Percentiles rank a stretch among this genome's conserved stretches.
Conservation (phyloP, 2,329 filamentous ascomycete species). For the Rutstroemia sp. region DNA sequence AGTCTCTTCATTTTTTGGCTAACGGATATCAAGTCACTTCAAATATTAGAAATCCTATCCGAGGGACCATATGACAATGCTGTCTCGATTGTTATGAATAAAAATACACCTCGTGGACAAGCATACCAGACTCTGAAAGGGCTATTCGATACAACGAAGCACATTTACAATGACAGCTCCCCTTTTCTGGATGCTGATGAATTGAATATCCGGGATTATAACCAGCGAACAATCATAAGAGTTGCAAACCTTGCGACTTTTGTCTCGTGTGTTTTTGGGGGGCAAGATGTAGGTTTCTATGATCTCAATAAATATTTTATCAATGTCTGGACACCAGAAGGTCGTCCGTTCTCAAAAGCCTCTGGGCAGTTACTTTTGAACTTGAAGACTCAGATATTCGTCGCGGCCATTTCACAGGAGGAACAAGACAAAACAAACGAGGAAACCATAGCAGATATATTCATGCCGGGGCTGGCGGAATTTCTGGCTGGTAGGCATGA, state of each 20-base stretch:
- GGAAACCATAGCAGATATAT: slow-evolving; percentile 50
- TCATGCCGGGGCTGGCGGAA: slow-evolving; percentile 48
- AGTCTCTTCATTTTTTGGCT: neutral
- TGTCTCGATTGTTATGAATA: slow-evolving; percentile 47
- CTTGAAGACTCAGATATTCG: slow-evolving; percentile 60
- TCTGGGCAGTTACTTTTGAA: slow-evolving; percentile 55
- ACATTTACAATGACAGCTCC: slow-evolving; percentile 47
- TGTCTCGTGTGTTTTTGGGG: slow-evolving; percentile 54
- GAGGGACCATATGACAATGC: slow-evolving; percentile 50
- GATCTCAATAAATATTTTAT: slow-evolving; percentile 57
- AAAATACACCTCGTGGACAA: slow-evolving; percentile 48
- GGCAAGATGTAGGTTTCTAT: slow-evolving; percentile 55
- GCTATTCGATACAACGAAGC: slow-evolving; percentile 56
- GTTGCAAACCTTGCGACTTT: slow-evolving; percentile 61
- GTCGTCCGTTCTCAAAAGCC: slow-evolving; percentile 48
- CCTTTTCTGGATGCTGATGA: slow-evolving; percentile 46
- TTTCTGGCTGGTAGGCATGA: slow-evolving; percentile 47
- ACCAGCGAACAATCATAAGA: slow-evolving; percentile 51
- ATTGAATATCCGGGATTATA: slow-evolving; percentile 41
- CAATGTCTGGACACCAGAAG: slow-evolving; percentile 54
- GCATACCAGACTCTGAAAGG: slow-evolving; percentile 55
- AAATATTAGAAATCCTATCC: slow-evolving; percentile 49
- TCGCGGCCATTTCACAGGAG: slow-evolving; percentile 50
- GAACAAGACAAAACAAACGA: slow-evolving; percentile 42
- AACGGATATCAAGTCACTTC: slow-evolving; percentile 39